These are phyloP conservation scores for Lunularia cruciata DNA, from an alignment of 225 moss, liverwort and hornwort genomes.

Conservation along the genomic window DNA sequence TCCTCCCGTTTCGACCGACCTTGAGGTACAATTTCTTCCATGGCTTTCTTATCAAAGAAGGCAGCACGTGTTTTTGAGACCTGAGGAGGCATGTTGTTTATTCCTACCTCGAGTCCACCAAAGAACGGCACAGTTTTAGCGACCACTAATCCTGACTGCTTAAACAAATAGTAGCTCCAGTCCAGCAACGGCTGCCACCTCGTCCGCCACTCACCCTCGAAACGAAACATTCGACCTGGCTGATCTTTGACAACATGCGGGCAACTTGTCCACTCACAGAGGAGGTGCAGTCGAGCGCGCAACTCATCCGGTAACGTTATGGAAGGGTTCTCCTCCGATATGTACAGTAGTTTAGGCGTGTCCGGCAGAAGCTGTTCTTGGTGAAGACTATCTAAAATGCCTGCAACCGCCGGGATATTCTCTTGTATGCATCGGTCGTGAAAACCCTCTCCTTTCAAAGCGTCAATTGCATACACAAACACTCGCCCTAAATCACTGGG, in stretches of 20 bases:
- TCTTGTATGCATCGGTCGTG: too few relatives aligned
- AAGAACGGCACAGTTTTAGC: background rate
- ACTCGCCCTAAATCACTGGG: too few relatives aligned
- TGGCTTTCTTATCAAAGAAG: background rate
- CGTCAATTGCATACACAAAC: too few relatives aligned
- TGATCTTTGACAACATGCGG: background rate
- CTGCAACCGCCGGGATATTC: too few relatives aligned
- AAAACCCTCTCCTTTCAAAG: too few relatives aligned
- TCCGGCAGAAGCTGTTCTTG: background rate
- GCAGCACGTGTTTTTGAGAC: background rate
- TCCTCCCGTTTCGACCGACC: too few relatives aligned
- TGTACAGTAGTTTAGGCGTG: background rate
- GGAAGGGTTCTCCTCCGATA: background rate
- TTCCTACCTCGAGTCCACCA: background rate
- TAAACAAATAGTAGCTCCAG: background rate
- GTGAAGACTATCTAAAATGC: too few relatives aligned
- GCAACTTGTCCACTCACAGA: background rate
- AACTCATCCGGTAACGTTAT: background rate
- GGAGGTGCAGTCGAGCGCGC: background rate
- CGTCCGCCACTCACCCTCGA: background rate
- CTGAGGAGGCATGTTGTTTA: background rate
- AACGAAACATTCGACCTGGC: background rate
- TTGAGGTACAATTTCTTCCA: too few relatives aligned
- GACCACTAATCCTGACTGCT: background rate
- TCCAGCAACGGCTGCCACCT: background rate